These are phyloP conservation scores for Termitomyces sp. DNA, from an alignment of 768 basidiomycete species.

Conservation along the genomic window DNA sequence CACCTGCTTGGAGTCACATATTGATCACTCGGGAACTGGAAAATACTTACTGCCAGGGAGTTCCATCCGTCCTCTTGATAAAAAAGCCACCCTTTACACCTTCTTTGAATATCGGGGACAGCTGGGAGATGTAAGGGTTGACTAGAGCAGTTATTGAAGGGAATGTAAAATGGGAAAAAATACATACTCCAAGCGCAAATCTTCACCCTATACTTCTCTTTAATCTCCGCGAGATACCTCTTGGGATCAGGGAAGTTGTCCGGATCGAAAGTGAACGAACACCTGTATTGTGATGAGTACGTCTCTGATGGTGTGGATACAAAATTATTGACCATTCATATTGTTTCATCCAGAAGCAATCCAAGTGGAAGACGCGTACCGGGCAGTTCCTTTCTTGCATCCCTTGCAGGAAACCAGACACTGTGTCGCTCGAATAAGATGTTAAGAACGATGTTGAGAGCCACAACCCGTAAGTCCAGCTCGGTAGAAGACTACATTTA, in stretches of 20 bases:
- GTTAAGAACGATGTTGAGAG: slow-evolving; percentile 76
- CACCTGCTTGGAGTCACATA: slow-evolving; percentile 26
- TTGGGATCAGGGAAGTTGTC: slow-evolving; percentile 72
- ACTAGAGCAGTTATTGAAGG: slow-evolving; percentile 29
- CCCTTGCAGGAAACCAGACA: slow-evolving; percentile 63
- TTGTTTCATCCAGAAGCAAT: slow-evolving; percentile 76
- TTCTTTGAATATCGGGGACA: slow-evolving; percentile 65
- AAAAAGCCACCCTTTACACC: slow-evolving; percentile 64
- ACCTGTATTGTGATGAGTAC: slow-evolving; percentile 33
- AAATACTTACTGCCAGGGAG: slow-evolving; percentile 55
- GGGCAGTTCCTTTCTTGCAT: slow-evolving; percentile 60
- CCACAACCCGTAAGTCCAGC: slow-evolving; percentile 78
- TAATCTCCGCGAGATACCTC: slow-evolving; percentile 55
- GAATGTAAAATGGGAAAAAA: not conserved
- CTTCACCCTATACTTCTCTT: slow-evolving; percentile 59
- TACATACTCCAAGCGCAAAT: slow-evolving; percentile 63
- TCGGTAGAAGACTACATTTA: slow-evolving; percentile 49
- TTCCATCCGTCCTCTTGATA: slow-evolving; percentile 63
- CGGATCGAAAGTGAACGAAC: slow-evolving; percentile 73
- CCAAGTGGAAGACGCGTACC: slow-evolving; percentile 70
- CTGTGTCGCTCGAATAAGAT: slow-evolving; percentile 61
- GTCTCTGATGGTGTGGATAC: not conserved
- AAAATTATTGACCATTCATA: slow-evolving; percentile 48
- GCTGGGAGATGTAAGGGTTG: slow-evolving; percentile 71
- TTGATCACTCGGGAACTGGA: slow-evolving; percentile 3